These are phyloP conservation scores for Vickermania ingenoplastis DNA, from an alignment of 208 protist species.

Conservation along the genomic window DNA sequence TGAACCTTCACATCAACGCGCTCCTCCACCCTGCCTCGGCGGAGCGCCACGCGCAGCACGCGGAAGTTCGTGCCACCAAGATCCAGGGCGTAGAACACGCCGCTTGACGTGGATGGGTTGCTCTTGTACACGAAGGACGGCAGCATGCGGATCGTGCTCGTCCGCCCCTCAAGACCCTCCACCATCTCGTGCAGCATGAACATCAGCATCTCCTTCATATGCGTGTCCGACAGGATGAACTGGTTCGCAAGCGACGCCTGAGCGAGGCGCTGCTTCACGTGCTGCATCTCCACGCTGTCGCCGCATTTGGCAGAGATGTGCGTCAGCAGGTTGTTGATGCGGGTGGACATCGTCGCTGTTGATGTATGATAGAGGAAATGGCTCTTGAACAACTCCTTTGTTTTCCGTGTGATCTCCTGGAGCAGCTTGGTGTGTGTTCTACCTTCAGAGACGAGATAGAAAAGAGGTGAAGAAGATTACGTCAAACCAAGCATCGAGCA, in stretches of 20 bases:
- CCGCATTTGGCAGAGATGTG: conserved; percentile 57
- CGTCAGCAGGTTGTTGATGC: conserved; percentile 66
- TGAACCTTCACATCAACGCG: no score
- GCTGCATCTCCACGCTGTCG: conserved; percentile 50
- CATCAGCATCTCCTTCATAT: conserved; percentile 55
- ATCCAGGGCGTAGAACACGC: conserved; percentile 84
- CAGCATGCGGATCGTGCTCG: conserved; percentile 76
- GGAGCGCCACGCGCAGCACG: no score
- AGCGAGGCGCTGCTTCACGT: conserved; percentile 67
- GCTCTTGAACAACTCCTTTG: no score
- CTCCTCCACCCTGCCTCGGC: no score
- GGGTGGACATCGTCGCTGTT: conserved; percentile 68
- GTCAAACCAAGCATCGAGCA: no score
- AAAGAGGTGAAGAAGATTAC: no score
- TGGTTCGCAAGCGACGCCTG: conserved; percentile 52
- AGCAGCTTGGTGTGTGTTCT: no score
- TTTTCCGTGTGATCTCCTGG: no score
- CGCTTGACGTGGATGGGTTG: conserved; percentile 36
- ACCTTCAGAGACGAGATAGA: no score
- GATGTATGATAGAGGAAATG: no score
- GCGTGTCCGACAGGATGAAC: conserved; percentile 44
- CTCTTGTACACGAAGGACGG: conserved; percentile 75
- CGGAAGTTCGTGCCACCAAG: conserved; percentile 89
- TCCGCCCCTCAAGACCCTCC: conserved; percentile 61
- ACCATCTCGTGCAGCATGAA: conserved; percentile 83